phyloP scores from a whole-genome alignment of 2,329 filamentous ascomycete genomes.

The Rhinocladiella similis region DNA sequence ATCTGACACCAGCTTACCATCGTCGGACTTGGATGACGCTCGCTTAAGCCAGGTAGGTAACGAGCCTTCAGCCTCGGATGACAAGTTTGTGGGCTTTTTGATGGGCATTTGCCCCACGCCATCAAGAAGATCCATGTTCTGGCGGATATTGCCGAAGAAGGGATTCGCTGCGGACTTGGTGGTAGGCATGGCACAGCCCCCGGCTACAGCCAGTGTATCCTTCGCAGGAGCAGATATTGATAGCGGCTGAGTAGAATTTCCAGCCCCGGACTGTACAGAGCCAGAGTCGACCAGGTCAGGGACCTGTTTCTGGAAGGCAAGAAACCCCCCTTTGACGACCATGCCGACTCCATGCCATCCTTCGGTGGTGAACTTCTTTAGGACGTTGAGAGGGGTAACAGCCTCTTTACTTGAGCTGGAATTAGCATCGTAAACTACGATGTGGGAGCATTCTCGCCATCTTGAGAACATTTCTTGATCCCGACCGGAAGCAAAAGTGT shows the following conservation, averaged over 20 bases:
- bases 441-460: constrained; percentile 73
- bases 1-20: constrained; percentile 77
- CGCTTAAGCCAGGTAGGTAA: constrained; percentile 77
- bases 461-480: constrained; percentile 72
- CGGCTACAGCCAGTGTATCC: constrained; percentile 74
- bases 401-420: constrained; percentile 81
- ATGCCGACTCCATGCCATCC: constrained; percentile 73
- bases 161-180: constrained; percentile 72
- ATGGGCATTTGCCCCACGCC: constrained; percentile 80
- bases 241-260: constrained; percentile 47
- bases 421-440: constrained; percentile 83
- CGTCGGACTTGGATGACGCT: constrained; percentile 66
- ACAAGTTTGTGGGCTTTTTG: constrained; percentile 57
- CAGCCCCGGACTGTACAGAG: constrained; percentile 36
- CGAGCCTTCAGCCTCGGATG: constrained; percentile 46
- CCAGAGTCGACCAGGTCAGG: constrained; percentile 63
- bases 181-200: constrained; percentile 78
- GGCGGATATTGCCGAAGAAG: constrained; percentile 94
- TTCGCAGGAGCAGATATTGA: constrained; percentile 54
- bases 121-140: constrained; percentile 92
- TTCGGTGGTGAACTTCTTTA: constrained; percentile 89
- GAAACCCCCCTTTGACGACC: constrained; percentile 81
- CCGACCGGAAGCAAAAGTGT: constrained; percentile 74
- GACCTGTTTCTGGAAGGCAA: constrained; percentile 67
- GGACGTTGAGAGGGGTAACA: constrained; percentile 74